A percentile compares a stretch with the other conserved stretches of the same genome.
These are phyloP conservation scores for Leucosporidium scottii DNA, from an alignment of 768 basidiomycete genomes.

Conservation along the genomic window DNA sequence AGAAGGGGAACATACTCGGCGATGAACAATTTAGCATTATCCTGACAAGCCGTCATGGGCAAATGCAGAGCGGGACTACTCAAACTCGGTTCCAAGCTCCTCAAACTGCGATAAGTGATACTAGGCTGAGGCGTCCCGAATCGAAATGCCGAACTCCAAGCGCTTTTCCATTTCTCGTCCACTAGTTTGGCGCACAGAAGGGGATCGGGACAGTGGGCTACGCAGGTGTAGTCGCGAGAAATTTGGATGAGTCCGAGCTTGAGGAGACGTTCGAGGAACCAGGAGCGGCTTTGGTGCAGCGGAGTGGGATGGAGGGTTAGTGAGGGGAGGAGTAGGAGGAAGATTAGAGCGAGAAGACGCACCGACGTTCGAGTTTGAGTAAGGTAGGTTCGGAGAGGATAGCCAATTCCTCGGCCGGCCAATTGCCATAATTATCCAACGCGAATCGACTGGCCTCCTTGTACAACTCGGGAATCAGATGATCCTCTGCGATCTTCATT, in stretches of 20 bases:
- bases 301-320: background rate
- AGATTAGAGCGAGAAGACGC: conserved; percentile 1
- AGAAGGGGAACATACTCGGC: background rate
- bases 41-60: too few species aligned
- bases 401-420: conserved; percentile 38
- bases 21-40: too few species aligned
- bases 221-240: conserved; percentile 91
- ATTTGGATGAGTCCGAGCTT: conserved; percentile 80
- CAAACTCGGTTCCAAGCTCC: too few species aligned
- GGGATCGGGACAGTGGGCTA: conserved; percentile 69
- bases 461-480: conserved; percentile 46
- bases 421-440: conserved; percentile 44
- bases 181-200: conserved; percentile 68
- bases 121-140: conserved; percentile 22
- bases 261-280: conserved; percentile 90
- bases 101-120: too few species aligned
- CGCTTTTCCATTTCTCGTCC: conserved; percentile 90
- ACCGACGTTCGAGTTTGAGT: conserved; percentile 74
- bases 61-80: too few species aligned
- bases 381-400: conserved; percentile 67
- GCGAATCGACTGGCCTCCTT: conserved; percentile 86
- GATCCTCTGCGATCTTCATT: conserved; percentile 46
- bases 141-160: conserved; percentile 44
- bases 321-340: background rate
- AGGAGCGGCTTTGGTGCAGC: conserved; percentile 69